Evolutionary conservation across 2,329 filamentous ascomycete genomes (phyloP).

Genomic region (Fusarium goolgardi): DNA sequence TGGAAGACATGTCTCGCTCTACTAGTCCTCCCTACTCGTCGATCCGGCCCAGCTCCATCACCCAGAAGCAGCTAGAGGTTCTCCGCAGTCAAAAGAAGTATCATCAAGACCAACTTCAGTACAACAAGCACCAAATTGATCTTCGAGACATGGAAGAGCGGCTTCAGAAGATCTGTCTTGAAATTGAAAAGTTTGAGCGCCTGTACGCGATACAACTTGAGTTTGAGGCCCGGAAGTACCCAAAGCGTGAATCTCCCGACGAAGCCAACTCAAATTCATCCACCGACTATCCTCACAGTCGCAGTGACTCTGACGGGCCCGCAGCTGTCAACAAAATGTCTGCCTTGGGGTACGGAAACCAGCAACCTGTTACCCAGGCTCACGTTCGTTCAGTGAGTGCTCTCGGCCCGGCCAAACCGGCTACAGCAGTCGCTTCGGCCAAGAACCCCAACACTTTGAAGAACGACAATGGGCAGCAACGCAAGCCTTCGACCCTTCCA

Average conservation of each 20-base stretch:
- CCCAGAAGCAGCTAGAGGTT: constrained; percentile 65
- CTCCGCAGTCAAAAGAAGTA: constrained; percentile 66
- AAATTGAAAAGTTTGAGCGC: constrained; percentile 63
- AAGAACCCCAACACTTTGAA: constrained; percentile 35
- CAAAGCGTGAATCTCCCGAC: constrained; percentile 49
- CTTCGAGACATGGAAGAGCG: constrained; percentile 63
- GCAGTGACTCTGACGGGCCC: constrained; percentile 12
- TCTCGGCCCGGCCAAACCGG: constrained; percentile 49
- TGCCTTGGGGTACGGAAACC: constrained; percentile 12
- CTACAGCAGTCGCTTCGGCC: constrained; percentile 34
- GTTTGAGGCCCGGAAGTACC: constrained; percentile 59
- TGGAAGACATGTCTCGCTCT: constrained; percentile 7
- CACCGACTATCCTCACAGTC: constrained; percentile 7
- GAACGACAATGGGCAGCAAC: constrained; percentile 47
- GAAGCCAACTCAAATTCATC: constrained; percentile 28
- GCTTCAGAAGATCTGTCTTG: constrained; percentile 55
- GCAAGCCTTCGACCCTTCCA: constrained; percentile 54
- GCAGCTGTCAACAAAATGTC: background rate
- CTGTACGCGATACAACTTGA: constrained; percentile 58
- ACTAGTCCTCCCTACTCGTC: constrained; percentile 64
- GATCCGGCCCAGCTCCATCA: constrained; percentile 70
- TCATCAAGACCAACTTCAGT: constrained; percentile 68
- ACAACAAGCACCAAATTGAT: constrained; percentile 72
- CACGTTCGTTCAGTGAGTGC: constrained; percentile 36
- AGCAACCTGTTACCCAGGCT: constrained; percentile 25